Conservation (phyloP, 352 stramenopile species). For the Pythium pyrilobum region DNA sequence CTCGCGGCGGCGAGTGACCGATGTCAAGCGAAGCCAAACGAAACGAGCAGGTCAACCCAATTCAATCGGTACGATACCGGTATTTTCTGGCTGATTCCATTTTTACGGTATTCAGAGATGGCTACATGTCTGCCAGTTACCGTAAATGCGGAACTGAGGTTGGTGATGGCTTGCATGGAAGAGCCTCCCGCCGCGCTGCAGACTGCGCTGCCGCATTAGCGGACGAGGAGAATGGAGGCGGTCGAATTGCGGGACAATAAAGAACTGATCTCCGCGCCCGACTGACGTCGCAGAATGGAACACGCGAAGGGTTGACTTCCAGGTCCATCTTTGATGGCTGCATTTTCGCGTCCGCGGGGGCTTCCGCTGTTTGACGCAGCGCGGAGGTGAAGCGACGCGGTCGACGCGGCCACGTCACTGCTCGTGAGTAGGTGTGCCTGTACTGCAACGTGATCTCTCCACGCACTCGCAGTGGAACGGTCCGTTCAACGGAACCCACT, state of each 20-base stretch:
- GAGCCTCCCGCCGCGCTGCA: too few species aligned
- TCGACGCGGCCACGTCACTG: constrained; percentile 16
- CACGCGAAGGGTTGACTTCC: background rate
- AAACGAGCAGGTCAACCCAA: background rate
- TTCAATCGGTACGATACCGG: background rate
- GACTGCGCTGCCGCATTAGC: too few species aligned
- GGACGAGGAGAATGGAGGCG: background rate
- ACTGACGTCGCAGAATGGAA: background rate
- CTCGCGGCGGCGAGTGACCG: background rate
- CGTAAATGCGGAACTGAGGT: too few species aligned
- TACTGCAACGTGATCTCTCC: background rate
- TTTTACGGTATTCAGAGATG: background rate
- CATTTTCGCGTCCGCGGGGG: background rate
- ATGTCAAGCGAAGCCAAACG: constrained; percentile 9
- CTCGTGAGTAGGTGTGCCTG: background rate
- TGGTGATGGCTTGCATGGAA: too few species aligned
- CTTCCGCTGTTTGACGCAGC: background rate
- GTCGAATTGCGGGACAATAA: too few species aligned
- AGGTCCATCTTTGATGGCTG: constrained; percentile 2
- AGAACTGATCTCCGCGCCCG: background rate
- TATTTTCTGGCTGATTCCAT: background rate
- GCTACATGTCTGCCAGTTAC: too few species aligned
- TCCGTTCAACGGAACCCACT: too few species aligned
- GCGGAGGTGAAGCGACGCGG: background rate
- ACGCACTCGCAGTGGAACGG: too few species aligned